phyloP scores from a whole-genome alignment of 2,329 filamentous ascomycete genomes.

The Penicillium verrucosum region DNA sequence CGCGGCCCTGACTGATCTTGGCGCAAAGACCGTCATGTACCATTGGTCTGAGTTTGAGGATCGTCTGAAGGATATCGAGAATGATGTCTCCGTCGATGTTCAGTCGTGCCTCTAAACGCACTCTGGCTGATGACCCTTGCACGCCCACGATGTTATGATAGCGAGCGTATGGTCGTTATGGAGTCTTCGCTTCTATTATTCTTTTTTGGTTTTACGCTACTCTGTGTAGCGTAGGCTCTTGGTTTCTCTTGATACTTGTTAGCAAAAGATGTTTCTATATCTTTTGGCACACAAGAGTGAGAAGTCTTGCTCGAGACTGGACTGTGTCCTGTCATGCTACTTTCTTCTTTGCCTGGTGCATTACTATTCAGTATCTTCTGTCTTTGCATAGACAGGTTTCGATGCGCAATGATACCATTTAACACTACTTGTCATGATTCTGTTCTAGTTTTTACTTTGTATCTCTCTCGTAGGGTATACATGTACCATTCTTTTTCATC shows the following conservation, averaged over 20 bases:
- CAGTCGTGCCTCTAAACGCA: slow-evolving; percentile 19
- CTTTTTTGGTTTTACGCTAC: background rate
- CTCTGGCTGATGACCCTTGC: background rate
- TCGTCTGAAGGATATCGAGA: slow-evolving; percentile 44
- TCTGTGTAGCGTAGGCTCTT: background rate
- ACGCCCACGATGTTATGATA: slow-evolving; percentile 33
- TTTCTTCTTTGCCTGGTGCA: slow-evolving; percentile 10
- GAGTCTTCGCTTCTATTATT: slow-evolving; percentile 13
- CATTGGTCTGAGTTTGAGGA: slow-evolving; percentile 48
- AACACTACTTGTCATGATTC: background rate
- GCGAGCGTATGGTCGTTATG: slow-evolving; percentile 30
- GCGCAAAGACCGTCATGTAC: slow-evolving; percentile 60
- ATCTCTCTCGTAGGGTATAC: background rate
- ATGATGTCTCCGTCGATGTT: slow-evolving; percentile 9
- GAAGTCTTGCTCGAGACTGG: background rate
- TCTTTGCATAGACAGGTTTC: slow-evolving; percentile 12
- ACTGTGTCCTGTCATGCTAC: background rate
- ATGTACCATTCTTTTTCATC: background rate
- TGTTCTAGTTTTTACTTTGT: background rate
- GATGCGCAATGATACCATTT: slow-evolving; percentile 13
- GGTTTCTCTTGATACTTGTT: background rate
- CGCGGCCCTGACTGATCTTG: slow-evolving; percentile 58
- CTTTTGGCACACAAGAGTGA: background rate
- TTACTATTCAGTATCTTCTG: slow-evolving; percentile 5
- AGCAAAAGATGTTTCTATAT: background rate